Conservation (phyloP, 2,329 filamentous ascomycete species). For the Plenodomus tracheiphilus region DNA sequence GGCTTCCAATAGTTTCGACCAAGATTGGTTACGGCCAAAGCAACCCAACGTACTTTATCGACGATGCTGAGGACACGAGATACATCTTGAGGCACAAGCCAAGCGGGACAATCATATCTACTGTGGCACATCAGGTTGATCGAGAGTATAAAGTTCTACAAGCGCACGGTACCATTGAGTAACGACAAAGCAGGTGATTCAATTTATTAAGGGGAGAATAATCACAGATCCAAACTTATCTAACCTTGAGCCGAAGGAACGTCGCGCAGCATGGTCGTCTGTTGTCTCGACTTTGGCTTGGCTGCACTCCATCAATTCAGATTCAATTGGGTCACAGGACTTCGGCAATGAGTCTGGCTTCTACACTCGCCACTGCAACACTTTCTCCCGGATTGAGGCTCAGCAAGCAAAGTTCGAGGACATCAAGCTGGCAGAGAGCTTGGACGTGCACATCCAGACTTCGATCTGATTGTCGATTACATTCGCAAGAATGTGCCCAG, state of each 20-base stretch:
- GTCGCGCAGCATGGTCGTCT: constrained; percentile 48
- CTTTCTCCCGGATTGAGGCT: constrained; percentile 75
- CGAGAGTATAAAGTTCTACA: constrained; percentile 89
- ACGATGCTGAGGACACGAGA: constrained; percentile 62
- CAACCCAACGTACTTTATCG: constrained; percentile 93
- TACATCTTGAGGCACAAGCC: constrained; percentile 97
- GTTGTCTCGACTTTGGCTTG: constrained; percentile 79
- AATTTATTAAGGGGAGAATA: constrained; percentile 88
- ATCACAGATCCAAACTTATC: constrained; percentile 85
- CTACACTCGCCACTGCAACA: constrained; percentile 82
- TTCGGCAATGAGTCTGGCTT: constrained; percentile 78
- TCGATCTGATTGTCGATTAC: constrained; percentile 76
- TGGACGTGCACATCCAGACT: constrained; percentile 76
- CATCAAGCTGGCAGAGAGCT: constrained; percentile 64
- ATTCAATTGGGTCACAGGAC: constrained; percentile 65
- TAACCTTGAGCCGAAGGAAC: constrained; percentile 64
- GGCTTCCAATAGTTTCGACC: constrained; percentile 33
- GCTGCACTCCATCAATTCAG: constrained; percentile 75
- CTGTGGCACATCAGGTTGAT: constrained; percentile 93
- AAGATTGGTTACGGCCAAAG: constrained; percentile 97
- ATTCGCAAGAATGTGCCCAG: constrained; percentile 68
- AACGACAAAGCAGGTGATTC: constrained; percentile 66
- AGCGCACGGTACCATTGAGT: constrained; percentile 69
- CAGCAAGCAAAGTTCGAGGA: constrained; percentile 76
- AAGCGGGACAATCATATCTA: constrained; percentile 84